These are phyloP conservation scores for Theileria equi DNA, from an alignment of 169 alveolate genomes.

Conservation along the genomic window DNA sequence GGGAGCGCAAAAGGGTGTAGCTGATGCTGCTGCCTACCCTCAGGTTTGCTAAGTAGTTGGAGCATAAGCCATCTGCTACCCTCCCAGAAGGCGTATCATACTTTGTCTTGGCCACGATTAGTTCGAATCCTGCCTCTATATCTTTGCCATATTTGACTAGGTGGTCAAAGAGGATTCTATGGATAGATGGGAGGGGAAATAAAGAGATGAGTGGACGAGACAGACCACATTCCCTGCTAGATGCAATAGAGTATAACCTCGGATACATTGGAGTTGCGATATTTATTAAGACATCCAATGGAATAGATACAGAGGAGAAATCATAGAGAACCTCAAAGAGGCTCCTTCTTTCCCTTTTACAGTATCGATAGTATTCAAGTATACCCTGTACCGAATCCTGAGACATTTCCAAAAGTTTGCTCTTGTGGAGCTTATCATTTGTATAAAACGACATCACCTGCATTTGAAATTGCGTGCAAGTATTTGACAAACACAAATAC, in stretches of 20 bases:
- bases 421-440: slow-evolving; percentile 26
- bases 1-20: neutral
- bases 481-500: slow-evolving; percentile 32
- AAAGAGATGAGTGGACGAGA: neutral
- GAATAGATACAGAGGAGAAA: slow-evolving; percentile 25
- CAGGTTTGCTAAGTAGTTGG: slow-evolving; percentile 17
- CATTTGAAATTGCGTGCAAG: slow-evolving; percentile 59
- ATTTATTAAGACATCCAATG: slow-evolving; percentile 47
- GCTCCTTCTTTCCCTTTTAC: slow-evolving; percentile 45
- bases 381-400: slow-evolving; percentile 32
- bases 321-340: slow-evolving; percentile 49
- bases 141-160: too few species aligned
- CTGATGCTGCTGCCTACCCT: slow-evolving; percentile 1
- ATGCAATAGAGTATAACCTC: slow-evolving; percentile 54
- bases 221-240: slow-evolving; percentile 12
- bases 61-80: slow-evolving; percentile 30
- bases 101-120: slow-evolving; percentile 26
- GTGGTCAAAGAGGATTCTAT: neutral
- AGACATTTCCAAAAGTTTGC: slow-evolving; percentile 44
- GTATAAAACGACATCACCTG: slow-evolving; percentile 40
- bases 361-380: slow-evolving; percentile 47
- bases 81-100: slow-evolving; percentile 40
- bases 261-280: slow-evolving; percentile 59
- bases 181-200: neutral
- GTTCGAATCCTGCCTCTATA: slow-evolving; percentile 36